Conservation (phyloP, 352 stramenopile species). For the Globisporangium paroecandrum region DNA sequence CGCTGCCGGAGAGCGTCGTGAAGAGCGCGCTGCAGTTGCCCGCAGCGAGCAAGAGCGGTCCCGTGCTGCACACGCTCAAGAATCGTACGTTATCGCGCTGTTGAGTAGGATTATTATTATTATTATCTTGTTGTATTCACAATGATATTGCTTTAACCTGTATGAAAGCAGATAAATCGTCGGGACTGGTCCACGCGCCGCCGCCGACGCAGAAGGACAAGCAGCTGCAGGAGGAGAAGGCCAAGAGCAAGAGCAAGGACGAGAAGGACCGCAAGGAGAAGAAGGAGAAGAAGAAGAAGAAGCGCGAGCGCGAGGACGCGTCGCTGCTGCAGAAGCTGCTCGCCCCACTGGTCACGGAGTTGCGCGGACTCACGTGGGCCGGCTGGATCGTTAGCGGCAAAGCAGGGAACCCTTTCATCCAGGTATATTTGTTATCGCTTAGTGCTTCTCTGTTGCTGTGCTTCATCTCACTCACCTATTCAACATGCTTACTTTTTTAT, state of each 20-base stretch:
- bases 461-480: not conserved
- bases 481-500: not conserved
- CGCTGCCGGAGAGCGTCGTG: constrained; percentile 61
- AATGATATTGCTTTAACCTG: constrained; percentile 1
- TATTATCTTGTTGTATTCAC: not conserved
- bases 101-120: not conserved
- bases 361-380: constrained; percentile 66
- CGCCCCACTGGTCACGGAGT: constrained; percentile 57
- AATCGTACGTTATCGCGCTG: constrained; percentile 23
- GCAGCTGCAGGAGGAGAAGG: constrained; percentile 37
- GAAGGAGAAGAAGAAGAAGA: constrained; percentile 84
- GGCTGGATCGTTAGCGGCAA: constrained; percentile 76
- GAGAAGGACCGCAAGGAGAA: constrained; percentile 79
- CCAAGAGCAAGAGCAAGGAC: constrained; percentile 51
- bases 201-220: constrained; percentile 39
- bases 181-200: constrained; percentile 64
- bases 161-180: constrained; percentile 26
- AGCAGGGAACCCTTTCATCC: constrained; percentile 71
- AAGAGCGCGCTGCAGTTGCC: constrained; percentile 72
- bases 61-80: constrained; percentile 43
- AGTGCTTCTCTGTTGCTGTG: not conserved
- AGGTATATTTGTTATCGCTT: constrained; percentile 16
- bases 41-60: constrained; percentile 50
- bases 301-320: constrained; percentile 72
- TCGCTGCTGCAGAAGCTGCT: constrained; percentile 70